These are phyloP conservation scores for Colletotrichum eleusines DNA, from an alignment of 2,329 filamentous ascomycete genomes.

Conservation along the genomic window DNA sequence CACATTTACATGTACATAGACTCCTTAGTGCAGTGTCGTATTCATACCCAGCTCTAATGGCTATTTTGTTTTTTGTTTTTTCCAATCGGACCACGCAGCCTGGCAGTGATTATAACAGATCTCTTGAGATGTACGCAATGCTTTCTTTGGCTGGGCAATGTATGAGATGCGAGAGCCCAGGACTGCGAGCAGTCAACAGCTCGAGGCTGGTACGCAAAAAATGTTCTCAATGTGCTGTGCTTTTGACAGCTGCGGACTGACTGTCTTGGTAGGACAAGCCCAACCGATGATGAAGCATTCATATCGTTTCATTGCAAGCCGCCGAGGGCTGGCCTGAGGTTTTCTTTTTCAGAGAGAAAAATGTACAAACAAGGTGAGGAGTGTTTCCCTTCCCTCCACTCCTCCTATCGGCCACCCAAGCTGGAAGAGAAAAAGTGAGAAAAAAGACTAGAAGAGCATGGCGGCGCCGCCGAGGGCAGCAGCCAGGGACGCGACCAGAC, in stretches of 20 bases:
- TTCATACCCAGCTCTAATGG: background rate
- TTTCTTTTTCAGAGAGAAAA: too few species aligned
- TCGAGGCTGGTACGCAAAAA: background rate
- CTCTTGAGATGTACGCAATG: too few species aligned
- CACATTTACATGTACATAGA: background rate
- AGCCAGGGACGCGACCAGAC: slow-evolving; percentile 20
- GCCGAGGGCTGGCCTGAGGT: too few species aligned
- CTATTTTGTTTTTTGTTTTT: background rate
- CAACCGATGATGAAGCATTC: background rate
- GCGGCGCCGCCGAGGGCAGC: slow-evolving; percentile 38
- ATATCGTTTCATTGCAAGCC: background rate
- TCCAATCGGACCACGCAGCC: too few species aligned
- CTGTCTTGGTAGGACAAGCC: background rate
- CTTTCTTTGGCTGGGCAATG: background rate
- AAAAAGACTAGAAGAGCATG: slow-evolving; percentile 27
- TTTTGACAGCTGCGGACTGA: background rate
- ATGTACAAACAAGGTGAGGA: background rate
- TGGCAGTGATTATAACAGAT: background rate
- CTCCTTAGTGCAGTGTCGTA: too few species aligned
- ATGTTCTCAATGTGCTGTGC: background rate
- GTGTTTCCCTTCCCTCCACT: too few species aligned
- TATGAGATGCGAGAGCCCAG: background rate
- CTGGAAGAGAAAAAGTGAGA: background rate
- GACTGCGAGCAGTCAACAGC: background rate
- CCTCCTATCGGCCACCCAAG: too few species aligned